Base-by-base conservation (phyloP, 805 yeast species). In the Saccharomycopsis sp. region DNA sequence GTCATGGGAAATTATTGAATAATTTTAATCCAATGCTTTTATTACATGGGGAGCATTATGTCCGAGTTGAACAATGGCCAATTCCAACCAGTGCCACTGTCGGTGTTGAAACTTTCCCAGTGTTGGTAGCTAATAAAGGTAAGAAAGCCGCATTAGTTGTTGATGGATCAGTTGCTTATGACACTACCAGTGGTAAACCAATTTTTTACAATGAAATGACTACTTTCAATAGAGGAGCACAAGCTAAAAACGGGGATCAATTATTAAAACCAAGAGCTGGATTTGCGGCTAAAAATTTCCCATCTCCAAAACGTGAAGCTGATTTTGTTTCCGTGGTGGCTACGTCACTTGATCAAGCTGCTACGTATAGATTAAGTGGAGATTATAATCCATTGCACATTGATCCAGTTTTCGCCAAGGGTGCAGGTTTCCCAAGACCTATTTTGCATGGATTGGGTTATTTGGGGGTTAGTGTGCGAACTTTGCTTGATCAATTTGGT, bases 361-460 rank as follows among this genome's bases (percentile, higher is more conserved):
- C 95, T 3, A 65, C 89, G 45, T 90, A 90, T 69, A 77, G 98
- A 62, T 70, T 90, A 50, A 81, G 90, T 50, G 97, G 96, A 44
- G 98, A 90, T 69, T 81, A 80, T 63, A 90, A 90, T 64, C 98
- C 98, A 49, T 74, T 90, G 56, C 98, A 89, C 68, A 81, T 90
- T 60, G 97, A 90, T 66, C 97, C 97, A 16, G 70, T 62, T 24
- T 83, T 89, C 65, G 97, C 97, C 13, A 76, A 80, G 52, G 85
- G 85, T 46, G 97, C 90, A 39, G 83, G 82, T 50, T 90, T 90
- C 62, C 79, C 78, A 40, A 67, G 69, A 44, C 98, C 98, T 40
- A 90, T 90, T 55, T 73, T 90, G 53, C 98, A 90, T 66, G 98
- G 98, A 35, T 74, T 90, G 64, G 84, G 94, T 58, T 74, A 85